A percentile compares a stretch with the other conserved stretches of the same genome.
Conservation (phyloP, 495 filamentous ascomycete species). For the Aspergillus heteromorphus region DNA sequence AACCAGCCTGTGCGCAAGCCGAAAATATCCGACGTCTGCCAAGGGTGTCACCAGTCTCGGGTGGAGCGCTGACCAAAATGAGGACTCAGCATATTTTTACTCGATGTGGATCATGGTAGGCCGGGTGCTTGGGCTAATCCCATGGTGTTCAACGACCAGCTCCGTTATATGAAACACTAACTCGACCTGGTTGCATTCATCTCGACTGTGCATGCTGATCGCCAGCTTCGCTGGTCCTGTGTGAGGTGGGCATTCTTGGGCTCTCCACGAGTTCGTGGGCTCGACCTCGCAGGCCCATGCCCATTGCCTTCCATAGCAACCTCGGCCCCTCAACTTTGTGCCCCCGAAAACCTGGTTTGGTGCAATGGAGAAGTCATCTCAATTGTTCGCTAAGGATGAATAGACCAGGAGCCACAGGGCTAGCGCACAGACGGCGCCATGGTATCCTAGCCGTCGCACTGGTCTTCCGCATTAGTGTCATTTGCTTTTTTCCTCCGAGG, state of each 20-base stretch:
- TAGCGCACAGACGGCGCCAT: conserved; percentile 1
- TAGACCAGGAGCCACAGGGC: neutral
- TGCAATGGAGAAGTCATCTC: neutral
- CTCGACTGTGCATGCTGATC: neutral
- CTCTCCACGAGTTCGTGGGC: neutral
- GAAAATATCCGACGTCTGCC: too few species aligned
- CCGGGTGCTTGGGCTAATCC: neutral
- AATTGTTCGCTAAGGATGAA: neutral
- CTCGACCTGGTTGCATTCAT: neutral
- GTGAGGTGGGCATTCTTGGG: neutral
- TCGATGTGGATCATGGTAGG: neutral
- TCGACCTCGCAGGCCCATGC: too few species aligned
- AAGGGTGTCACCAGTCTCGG: neutral
- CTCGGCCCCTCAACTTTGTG: neutral
- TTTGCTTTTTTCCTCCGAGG: neutral
- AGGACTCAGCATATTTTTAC: neutral
- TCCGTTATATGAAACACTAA: neutral
- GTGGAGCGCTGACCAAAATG: neutral
- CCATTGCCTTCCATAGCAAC: too few species aligned
- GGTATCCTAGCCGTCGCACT: neutral
- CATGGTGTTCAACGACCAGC: neutral
- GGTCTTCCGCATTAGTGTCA: neutral
- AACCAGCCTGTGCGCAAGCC: too few species aligned
- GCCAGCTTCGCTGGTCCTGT: neutral
- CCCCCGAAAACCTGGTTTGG: neutral